Percentiles rank a stretch among this genome's conserved stretches.
Evolutionary conservation across 257 asterid genomes (phyloP).

Genomic region (Orobanche coerulescens): DNA sequence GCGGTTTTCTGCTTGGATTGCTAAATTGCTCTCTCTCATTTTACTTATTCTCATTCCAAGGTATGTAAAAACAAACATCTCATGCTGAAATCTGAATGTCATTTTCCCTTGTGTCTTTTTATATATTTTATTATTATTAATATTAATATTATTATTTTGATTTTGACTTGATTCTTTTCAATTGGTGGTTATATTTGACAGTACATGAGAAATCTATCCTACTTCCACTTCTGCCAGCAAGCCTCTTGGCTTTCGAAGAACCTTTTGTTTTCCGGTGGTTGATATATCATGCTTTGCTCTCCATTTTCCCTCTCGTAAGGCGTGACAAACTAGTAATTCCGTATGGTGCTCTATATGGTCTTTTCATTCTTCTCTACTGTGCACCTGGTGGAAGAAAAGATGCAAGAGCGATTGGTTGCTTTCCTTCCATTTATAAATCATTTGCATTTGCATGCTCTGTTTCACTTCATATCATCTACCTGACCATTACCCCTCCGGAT

Average conservation of each 20-base stretch:
- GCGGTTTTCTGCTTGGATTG: constrained; percentile 68
- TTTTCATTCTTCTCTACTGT: constrained; percentile 60
- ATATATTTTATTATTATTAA: not conserved
- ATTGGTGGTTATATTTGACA: constrained; percentile 31
- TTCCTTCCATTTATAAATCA: constrained; percentile 25
- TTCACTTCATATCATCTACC: constrained; percentile 56
- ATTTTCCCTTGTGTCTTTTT: not conserved
- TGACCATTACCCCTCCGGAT: constrained; percentile 63
- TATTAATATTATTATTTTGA: not conserved
- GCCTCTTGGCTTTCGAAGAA: constrained; percentile 74
- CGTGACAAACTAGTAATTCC: constrained; percentile 69
- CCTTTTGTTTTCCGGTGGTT: constrained; percentile 72
- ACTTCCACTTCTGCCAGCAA: constrained; percentile 91
- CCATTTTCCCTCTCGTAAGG: constrained; percentile 86
- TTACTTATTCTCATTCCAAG: constrained; percentile 96
- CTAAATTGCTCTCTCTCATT: constrained; percentile 75
- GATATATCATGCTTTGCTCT: constrained; percentile 52
- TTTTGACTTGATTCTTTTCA: constrained; percentile 10
- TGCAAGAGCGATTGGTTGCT: constrained; percentile 24
- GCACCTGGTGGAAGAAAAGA: constrained; percentile 49
- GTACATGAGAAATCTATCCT: constrained; percentile 91
- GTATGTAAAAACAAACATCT: constrained; percentile 33
- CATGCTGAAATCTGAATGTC: constrained; percentile 16
- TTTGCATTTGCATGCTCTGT: constrained; percentile 44
- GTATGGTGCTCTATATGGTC: constrained; percentile 55